phyloP scores from a whole-genome alignment of 352 stramenopile species.

The Peronospora destructor region DNA sequence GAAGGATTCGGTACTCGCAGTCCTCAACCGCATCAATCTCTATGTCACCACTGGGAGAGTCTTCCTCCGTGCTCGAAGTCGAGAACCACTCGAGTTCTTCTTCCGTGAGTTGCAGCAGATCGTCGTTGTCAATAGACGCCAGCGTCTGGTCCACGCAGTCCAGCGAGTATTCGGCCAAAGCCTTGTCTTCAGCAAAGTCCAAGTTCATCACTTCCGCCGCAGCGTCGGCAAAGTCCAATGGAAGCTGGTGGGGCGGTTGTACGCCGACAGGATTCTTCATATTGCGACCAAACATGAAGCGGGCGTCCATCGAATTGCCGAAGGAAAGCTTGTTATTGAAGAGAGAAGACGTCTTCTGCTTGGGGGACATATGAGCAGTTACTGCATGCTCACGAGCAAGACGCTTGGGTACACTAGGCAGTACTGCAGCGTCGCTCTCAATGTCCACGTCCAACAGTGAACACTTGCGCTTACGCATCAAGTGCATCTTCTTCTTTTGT shows the following conservation, averaged over 20 bases:
- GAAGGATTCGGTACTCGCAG: constrained; percentile 14
- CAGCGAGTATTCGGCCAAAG: constrained; percentile 53
- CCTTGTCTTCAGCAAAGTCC: constrained; percentile 74
- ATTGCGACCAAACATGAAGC: constrained; percentile 31
- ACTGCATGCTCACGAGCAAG: constrained; percentile 62
- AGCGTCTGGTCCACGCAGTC: constrained; percentile 52
- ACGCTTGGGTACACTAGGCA: constrained; percentile 57
- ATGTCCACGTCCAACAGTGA: constrained; percentile 28
- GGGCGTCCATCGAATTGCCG: constrained; percentile 29
- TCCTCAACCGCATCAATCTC: constrained; percentile 9
- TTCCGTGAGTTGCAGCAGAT: constrained; percentile 72
- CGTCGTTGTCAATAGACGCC: constrained; percentile 70
- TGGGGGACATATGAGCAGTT: constrained; percentile 65
- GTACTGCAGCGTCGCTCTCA: constrained; percentile 21
- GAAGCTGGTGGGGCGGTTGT: constrained; percentile 33
- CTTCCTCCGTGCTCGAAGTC: constrained; percentile 25
- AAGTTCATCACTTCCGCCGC: constrained; percentile 53
- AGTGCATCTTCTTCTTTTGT: constrained; percentile 50
- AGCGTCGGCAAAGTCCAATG: constrained; percentile 51
- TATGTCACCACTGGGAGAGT: not conserved
- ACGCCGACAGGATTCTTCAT: constrained; percentile 20
- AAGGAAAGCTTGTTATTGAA: constrained; percentile 47
- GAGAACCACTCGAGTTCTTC: constrained; percentile 84
- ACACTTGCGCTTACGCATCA: constrained; percentile 67
- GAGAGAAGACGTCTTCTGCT: constrained; percentile 48